These are phyloP conservation scores for Xylaria sp. DNA, from an alignment of 2,329 filamentous ascomycete genomes.

Conservation along the genomic window DNA sequence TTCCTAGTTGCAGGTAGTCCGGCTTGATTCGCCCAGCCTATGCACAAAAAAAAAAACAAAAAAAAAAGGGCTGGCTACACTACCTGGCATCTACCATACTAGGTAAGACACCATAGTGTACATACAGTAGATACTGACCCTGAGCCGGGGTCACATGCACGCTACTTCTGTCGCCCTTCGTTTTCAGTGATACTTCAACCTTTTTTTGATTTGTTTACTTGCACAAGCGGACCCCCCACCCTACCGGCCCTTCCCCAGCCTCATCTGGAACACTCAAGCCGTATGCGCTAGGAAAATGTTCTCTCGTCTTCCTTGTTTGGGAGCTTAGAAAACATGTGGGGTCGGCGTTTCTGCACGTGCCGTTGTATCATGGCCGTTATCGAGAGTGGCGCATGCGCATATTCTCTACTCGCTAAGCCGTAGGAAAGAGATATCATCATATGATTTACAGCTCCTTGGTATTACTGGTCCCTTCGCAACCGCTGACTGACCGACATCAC, in stretches of 20 bases:
- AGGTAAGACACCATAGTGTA: too few relatives aligned
- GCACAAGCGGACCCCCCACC: background rate
- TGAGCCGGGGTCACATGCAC: background rate
- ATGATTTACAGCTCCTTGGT: background rate
- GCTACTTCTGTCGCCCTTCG: background rate
- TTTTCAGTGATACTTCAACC: background rate
- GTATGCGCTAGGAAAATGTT: background rate
- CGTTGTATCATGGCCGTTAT: background rate
- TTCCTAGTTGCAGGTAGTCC: too few relatives aligned
- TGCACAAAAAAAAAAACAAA: too few relatives aligned
- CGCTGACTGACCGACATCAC: background rate
- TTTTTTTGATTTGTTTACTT: background rate
- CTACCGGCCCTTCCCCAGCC: background rate
- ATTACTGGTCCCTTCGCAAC: background rate
- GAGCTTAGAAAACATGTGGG: constrained; percentile 12
- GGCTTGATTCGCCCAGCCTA: too few relatives aligned
- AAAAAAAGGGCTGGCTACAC: background rate
- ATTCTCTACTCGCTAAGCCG: background rate
- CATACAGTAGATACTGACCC: too few relatives aligned
- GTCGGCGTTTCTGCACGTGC: background rate
- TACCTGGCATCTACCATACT: too few relatives aligned
- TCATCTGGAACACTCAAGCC: constrained; percentile 14
- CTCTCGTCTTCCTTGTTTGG: constrained; percentile 4
- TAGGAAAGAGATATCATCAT: background rate
- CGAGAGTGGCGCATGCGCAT: background rate